A percentile compares a stretch with the other conserved stretches of the same genome.
These are phyloP conservation scores for Phaseolus coccineus DNA, from an alignment of 331 rosid species.

Conservation along the genomic window DNA sequence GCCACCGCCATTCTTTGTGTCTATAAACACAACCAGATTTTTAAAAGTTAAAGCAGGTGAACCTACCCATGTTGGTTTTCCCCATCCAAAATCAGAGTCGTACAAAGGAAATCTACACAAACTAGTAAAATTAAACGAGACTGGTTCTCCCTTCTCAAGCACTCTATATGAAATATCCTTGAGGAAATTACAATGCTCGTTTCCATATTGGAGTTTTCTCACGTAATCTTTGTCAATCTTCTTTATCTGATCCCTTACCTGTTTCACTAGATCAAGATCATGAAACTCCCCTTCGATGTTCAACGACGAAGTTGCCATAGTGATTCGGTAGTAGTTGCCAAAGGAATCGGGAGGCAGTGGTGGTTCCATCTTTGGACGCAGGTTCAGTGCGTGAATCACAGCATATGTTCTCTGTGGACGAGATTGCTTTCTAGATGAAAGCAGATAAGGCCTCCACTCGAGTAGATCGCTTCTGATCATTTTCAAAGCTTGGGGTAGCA, in stretches of 20 bases:
- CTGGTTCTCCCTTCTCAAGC: constrained; percentile 42
- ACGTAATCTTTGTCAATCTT: constrained; percentile 50
- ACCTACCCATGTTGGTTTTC: constrained; percentile 61
- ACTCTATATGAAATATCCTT: constrained; percentile 20
- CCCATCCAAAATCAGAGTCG: constrained; percentile 71
- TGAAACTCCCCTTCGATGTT: neutral
- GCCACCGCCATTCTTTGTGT: constrained; percentile 52
- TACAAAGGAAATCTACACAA: constrained; percentile 68
- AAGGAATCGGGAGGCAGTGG: constrained; percentile 48
- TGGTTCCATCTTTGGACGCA: constrained; percentile 60
- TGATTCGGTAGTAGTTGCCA: constrained; percentile 49
- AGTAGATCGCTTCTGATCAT: constrained; percentile 37
- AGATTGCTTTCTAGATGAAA: constrained; percentile 40
- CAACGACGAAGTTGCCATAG: constrained; percentile 32
- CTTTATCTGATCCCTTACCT: constrained; percentile 46
- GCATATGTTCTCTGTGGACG: neutral
- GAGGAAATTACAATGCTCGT: constrained; percentile 30
- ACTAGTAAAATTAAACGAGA: constrained; percentile 52
- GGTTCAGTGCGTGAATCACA: constrained; percentile 47
- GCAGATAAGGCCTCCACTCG: constrained; percentile 57
- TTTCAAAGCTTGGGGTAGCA: neutral
- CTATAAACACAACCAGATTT: constrained; percentile 55
- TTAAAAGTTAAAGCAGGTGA: constrained; percentile 52
- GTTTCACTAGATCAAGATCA: neutral
- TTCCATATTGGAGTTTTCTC: constrained; percentile 32